Evolutionary conservation across 345 rosid species (phyloP).

Genomic region (Gossypium herbaceum): DNA sequence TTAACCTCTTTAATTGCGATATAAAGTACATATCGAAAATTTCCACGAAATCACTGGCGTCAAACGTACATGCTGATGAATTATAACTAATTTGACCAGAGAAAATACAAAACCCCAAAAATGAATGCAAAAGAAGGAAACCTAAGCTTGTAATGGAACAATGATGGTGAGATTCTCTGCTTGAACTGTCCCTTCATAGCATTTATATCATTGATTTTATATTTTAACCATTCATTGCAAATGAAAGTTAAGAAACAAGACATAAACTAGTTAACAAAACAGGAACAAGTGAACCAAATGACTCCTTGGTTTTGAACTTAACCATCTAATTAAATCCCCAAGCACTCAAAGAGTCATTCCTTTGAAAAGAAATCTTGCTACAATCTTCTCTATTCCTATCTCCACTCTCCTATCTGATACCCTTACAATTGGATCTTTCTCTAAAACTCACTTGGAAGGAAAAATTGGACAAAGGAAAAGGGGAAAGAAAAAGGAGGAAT

Average conservation of each 20-base stretch:
- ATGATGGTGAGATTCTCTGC: neutral
- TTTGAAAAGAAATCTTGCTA: neutral
- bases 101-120: neutral
- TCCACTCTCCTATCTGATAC: neutral
- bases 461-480: neutral
- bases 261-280: neutral
- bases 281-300: neutral
- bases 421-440: neutral
- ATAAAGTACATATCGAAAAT: neutral
- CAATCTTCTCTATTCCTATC: neutral
- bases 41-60: neutral
- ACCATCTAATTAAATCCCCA: neutral
- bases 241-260: neutral
- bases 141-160: neutral
- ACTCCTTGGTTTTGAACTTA: neutral
- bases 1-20: neutral
- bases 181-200: neutral
- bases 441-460: neutral
- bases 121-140: neutral
- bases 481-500: neutral
- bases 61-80: neutral
- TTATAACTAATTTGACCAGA: slow-evolving; percentile 5
- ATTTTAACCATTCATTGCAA: neutral
- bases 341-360: neutral
- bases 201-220: slow-evolving; percentile 1